Evolutionary conservation across 2,329 filamentous ascomycete species (phyloP).

Genomic region (Diaporthe humulicola): DNA sequence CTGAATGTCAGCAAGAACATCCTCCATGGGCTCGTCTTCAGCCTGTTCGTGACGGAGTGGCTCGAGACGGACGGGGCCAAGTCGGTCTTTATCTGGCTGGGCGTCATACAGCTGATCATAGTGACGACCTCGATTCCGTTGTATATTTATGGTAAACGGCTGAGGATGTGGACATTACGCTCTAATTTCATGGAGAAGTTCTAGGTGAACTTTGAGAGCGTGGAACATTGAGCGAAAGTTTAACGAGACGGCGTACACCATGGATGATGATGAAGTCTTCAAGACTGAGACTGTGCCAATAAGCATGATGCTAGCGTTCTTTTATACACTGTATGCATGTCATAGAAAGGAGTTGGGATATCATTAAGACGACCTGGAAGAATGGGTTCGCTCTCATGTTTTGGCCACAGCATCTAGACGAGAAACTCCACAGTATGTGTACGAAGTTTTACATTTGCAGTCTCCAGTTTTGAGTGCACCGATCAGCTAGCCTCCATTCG

Average conservation of each 20-base stretch:
- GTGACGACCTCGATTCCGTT: constrained; percentile 86
- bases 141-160: constrained; percentile 93
- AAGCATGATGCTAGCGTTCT: constrained; percentile 16
- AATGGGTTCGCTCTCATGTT: neutral
- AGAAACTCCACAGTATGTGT: neutral
- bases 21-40: constrained; percentile 89
- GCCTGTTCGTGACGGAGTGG: constrained; percentile 90
- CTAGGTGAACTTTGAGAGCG: constrained; percentile 41
- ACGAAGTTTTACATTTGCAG: neutral
- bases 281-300: neutral
- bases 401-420: neutral
- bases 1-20: constrained; percentile 96
- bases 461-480: neutral
- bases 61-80: constrained; percentile 80
- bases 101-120: constrained; percentile 84
- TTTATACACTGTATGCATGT: neutral
- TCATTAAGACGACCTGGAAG: neutral
- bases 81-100: constrained; percentile 84
- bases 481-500: neutral
- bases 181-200: constrained; percentile 39
- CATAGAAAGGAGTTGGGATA: neutral
- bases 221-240: neutral
- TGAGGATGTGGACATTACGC: constrained; percentile 85
- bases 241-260: neutral
- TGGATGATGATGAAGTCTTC: neutral